Evolutionary conservation across 148 eudicot species (phyloP).

Genomic region (Silene conica): DNA sequence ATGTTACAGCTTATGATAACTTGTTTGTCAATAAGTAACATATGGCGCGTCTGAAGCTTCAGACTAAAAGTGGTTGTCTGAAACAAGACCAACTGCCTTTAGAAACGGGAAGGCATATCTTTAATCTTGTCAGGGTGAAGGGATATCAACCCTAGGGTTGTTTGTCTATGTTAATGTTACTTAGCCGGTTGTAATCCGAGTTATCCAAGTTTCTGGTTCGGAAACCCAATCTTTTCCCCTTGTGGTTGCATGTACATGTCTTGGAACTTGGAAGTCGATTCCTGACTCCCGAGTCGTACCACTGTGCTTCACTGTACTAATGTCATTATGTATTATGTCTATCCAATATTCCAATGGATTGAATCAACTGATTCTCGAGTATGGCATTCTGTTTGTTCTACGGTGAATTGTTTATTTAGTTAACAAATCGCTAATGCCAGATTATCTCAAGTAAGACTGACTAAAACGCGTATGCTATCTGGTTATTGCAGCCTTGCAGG

Average conservation of each 20-base stretch:
- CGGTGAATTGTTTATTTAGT: not conserved
- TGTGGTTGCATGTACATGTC: not conserved
- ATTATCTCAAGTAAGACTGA: not conserved
- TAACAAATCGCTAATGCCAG: not conserved
- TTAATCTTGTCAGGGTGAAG: not conserved
- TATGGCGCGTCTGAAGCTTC: too few species aligned
- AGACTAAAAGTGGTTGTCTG: too few species aligned
- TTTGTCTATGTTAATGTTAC: not conserved
- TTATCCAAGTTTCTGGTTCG: not conserved
- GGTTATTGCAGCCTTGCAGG: constrained; percentile 27
- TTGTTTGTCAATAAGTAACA: too few species aligned
- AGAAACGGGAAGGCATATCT: not conserved
- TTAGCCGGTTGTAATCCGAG: not conserved
- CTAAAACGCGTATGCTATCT: not conserved
- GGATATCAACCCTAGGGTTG: not conserved
- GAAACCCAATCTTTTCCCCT: not conserved
- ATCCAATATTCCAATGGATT: not conserved
- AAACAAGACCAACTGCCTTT: too few species aligned
- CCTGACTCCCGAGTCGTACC: not conserved
- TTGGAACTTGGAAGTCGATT: not conserved
- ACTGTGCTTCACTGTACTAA: not conserved
- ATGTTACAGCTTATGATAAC: too few species aligned
- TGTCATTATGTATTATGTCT: not conserved
- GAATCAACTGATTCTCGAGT: not conserved
- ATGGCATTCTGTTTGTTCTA: not conserved